Conservation (phyloP, 495 filamentous ascomycete genomes). For the Acidomyces sp. region DNA sequence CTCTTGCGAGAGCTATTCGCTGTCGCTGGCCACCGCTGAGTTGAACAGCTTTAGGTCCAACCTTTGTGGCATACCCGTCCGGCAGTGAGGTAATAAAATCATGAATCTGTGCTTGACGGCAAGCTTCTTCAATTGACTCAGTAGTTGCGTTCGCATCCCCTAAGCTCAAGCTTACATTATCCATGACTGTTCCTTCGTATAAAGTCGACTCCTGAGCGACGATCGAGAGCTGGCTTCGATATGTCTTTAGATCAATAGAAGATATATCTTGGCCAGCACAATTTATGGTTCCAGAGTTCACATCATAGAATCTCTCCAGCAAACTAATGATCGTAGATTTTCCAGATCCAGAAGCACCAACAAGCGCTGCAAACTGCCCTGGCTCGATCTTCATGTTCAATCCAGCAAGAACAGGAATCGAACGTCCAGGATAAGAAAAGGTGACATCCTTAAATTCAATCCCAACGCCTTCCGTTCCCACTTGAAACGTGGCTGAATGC, state of each 20-base stretch:
- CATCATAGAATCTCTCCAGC: conserved; percentile 24
- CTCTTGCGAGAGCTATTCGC: conserved; percentile 60
- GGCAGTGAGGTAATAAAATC: conserved; percentile 51
- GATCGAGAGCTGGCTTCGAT: conserved; percentile 19
- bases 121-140: conserved; percentile 42
- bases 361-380: conserved; percentile 55
- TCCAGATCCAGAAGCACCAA: conserved; percentile 59
- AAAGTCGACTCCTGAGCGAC: conserved; percentile 23
- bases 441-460: too few species aligned
- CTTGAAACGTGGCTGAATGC: conserved; percentile 23
- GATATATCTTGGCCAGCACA: conserved; percentile 14
- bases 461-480: conserved; percentile 38
- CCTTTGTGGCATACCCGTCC: conserved; percentile 43
- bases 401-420: conserved; percentile 18
- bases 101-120: conserved; percentile 45
- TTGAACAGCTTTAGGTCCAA: conserved; percentile 48
- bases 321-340: conserved; percentile 46
- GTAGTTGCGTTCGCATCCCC: conserved; percentile 31
- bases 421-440: too few species aligned
- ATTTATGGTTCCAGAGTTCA: conserved; percentile 18
- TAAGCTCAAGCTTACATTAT: conserved; percentile 21
- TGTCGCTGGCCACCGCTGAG: conserved; percentile 72
- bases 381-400: conserved; percentile 43
- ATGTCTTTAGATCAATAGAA: conserved; percentile 4
- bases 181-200: conserved; percentile 19